These are phyloP conservation scores for Thelonectria rubi DNA, from an alignment of 2,329 filamentous ascomycete species.

Conservation along the genomic window DNA sequence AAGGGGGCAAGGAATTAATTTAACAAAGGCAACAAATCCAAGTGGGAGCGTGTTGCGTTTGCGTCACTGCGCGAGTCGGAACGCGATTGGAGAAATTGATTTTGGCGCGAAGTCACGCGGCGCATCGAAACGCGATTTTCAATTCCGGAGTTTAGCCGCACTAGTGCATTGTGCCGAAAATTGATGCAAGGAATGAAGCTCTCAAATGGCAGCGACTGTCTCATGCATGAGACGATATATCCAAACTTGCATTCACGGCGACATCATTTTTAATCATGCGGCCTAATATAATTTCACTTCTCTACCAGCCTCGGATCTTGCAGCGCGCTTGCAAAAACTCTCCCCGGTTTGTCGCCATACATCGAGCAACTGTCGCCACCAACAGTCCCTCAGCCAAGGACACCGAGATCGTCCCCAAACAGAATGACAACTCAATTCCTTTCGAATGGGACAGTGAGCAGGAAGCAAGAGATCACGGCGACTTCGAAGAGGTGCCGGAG, in stretches of 20 bases:
- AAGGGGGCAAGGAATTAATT: not conserved
- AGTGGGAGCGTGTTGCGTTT: slow-evolving; percentile 14
- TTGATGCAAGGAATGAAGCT: slow-evolving; percentile 20
- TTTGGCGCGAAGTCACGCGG: slow-evolving; percentile 48
- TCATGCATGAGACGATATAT: slow-evolving; percentile 1
- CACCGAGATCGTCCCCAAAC: slow-evolving; percentile 20
- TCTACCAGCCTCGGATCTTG: slow-evolving; percentile 76
- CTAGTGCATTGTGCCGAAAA: slow-evolving; percentile 18
- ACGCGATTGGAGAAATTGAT: slow-evolving; percentile 40
- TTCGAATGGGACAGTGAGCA: slow-evolving; percentile 62
- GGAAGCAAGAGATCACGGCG: slow-evolving; percentile 31
- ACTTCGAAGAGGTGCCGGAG: slow-evolving; percentile 5
- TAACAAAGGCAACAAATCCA: slow-evolving; percentile 1
- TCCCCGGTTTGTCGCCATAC: slow-evolving; percentile 34
- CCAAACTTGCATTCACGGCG: not conserved
- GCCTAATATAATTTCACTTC: slow-evolving; percentile 68
- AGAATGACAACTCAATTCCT: slow-evolving; percentile 56
- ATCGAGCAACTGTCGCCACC: slow-evolving; percentile 35
- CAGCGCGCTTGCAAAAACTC: slow-evolving; percentile 42
- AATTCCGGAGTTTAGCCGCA: slow-evolving; percentile 36
- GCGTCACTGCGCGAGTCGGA: slow-evolving; percentile 16
- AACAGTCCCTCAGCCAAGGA: slow-evolving; percentile 9
- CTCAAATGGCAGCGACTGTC: not conserved
- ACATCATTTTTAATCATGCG: slow-evolving; percentile 49
- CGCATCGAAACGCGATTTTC: slow-evolving; percentile 20